phyloP scores from a whole-genome alignment of 1,139 yeast species.

The Suhomyces coccinellae region DNA sequence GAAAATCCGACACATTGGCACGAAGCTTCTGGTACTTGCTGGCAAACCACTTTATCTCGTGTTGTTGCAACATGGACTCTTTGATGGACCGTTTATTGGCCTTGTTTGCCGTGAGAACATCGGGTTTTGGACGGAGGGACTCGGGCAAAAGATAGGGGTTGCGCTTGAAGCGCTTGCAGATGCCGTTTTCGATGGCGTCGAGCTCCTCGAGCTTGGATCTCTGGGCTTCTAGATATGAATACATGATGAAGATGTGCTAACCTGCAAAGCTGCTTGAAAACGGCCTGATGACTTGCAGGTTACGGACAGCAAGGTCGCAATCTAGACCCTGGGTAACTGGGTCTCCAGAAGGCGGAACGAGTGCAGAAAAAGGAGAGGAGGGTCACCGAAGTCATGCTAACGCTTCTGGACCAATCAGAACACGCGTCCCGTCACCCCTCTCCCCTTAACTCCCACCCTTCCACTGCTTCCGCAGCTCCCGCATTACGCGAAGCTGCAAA shows the following conservation, averaged over 20 bases:
- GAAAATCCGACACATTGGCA: conserved; percentile 23
- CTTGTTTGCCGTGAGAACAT: conserved; percentile 8
- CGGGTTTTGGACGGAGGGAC: conserved; percentile 3
- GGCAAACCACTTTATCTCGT: conserved; percentile 60
- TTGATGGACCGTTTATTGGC: conserved; percentile 36
- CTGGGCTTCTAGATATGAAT: conserved; percentile 37
- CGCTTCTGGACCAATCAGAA: neutral
- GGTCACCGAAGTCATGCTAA: no score
- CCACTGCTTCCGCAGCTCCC: neutral
- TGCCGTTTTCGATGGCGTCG: conserved; percentile 35
- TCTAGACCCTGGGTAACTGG: no score
- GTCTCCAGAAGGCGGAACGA: no score
- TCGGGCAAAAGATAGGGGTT: conserved; percentile 26
- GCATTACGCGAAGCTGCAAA: neutral
- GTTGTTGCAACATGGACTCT: conserved; percentile 60
- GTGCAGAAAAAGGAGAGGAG: no score
- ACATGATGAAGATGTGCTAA: conserved; percentile 17
- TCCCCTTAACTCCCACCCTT: no score
- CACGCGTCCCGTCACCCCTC: no score
- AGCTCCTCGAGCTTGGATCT: conserved; percentile 39
- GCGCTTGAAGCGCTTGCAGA: conserved; percentile 32
- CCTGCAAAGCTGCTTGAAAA: conserved; percentile 1
- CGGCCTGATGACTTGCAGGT: neutral
- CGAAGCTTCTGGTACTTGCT: conserved; percentile 45
- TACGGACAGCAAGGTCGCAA: neutral